phyloP scores from a whole-genome alignment of 768 basidiomycete genomes.

The Leccinum fibrillosum region DNA sequence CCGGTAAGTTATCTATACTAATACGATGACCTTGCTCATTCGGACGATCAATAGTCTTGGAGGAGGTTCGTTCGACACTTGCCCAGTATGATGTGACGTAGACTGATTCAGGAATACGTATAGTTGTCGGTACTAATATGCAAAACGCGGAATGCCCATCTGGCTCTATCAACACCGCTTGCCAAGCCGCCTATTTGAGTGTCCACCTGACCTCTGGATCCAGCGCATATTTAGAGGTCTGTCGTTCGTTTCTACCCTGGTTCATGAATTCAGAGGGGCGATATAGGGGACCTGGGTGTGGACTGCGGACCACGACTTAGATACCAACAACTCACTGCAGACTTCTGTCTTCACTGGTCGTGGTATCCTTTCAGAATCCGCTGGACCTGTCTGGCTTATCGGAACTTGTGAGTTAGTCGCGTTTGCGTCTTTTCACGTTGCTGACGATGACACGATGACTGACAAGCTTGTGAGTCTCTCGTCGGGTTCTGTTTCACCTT shows the following conservation, averaged over 20 bases:
- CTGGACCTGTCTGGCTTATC: slow-evolving; percentile 80
- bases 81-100: slow-evolving; percentile 32
- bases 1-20: slow-evolving; percentile 15
- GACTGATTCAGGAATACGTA: slow-evolving; percentile 15
- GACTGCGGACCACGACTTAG: slow-evolving; percentile 66
- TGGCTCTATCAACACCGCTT: slow-evolving; percentile 41
- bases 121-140: slow-evolving; percentile 53
- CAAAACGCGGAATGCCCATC: slow-evolving; percentile 41
- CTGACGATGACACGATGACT: slow-evolving; percentile 21
- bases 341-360: slow-evolving; percentile 63
- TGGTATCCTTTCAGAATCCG: slow-evolving; percentile 69
- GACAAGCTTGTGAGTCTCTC: slow-evolving; percentile 33
- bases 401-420: slow-evolving; percentile 45
- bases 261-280: not conserved
- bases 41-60: slow-evolving; percentile 36
- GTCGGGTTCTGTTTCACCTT: slow-evolving; percentile 27
- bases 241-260: not conserved
- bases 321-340: slow-evolving; percentile 46
- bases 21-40: not conserved
- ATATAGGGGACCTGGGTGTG: slow-evolving; percentile 73
- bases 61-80: slow-evolving; percentile 15
- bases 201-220: slow-evolving; percentile 56
- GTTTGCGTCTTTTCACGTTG: slow-evolving; percentile 1
- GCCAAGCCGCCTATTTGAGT: slow-evolving; percentile 62
- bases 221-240: slow-evolving; percentile 64